A percentile compares a stretch with the other conserved stretches of the same genome.
phyloP scores from a whole-genome alignment of 179 eudicot species.

The Gypsophila paniculata region DNA sequence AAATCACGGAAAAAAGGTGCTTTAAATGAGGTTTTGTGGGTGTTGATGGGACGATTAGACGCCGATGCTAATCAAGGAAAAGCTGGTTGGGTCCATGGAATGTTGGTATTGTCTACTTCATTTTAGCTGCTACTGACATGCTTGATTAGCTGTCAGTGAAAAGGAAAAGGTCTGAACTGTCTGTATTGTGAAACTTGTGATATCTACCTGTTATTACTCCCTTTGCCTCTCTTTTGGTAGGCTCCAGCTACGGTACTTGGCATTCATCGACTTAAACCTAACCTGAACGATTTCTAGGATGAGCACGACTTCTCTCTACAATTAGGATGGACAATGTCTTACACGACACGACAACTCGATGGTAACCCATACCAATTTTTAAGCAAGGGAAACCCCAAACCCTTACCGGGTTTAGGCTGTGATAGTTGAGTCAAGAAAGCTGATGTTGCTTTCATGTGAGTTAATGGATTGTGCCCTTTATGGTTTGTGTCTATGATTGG shows the following conservation, averaged over 20 bases:
- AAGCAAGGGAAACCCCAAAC: not conserved
- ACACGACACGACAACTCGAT: not conserved
- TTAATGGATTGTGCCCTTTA: not conserved
- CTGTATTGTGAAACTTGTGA: slow-evolving; percentile 19
- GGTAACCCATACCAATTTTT: not conserved
- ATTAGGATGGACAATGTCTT: not conserved
- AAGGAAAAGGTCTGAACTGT: slow-evolving; percentile 14
- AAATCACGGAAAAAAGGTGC: not conserved
- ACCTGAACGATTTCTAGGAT: not conserved
- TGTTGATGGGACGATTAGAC: not conserved
- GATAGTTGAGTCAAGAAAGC: slow-evolving; percentile 20
- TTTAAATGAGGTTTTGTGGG: not conserved
- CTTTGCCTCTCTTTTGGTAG: not conserved
- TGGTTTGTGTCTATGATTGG: not conserved
- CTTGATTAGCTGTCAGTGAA: slow-evolving; percentile 21
- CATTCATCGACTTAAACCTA: not conserved
- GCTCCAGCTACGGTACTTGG: not conserved
- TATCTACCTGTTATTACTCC: not conserved
- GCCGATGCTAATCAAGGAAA: not conserved
- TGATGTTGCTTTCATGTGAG: slow-evolving; percentile 19
- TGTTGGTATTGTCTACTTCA: not conserved
- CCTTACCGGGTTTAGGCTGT: not conserved
- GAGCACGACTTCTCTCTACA: not conserved
- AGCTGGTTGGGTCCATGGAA: not conserved
- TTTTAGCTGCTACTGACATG: not conserved